Conservation (phyloP, 805 yeast genomes). For the Spathaspora sp. region DNA sequence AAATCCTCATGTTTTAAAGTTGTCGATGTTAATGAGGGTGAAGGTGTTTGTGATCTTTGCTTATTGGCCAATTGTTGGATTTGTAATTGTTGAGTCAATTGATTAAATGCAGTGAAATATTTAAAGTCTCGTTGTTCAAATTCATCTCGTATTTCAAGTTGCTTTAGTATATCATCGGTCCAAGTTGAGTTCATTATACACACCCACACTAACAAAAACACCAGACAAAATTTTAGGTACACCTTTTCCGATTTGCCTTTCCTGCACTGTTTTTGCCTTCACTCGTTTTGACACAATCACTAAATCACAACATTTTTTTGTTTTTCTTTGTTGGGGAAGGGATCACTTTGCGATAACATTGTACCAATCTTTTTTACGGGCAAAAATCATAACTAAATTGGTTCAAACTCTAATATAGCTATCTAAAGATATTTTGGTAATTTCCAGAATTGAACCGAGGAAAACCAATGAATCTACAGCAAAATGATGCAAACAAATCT, state of each 20-base stretch:
- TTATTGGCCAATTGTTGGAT: not conserved
- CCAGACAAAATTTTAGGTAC: too few relatives aligned
- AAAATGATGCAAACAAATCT: not conserved
- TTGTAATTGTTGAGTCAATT: slow-evolving; percentile 17
- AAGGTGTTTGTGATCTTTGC: not conserved
- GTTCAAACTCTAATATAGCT: not conserved
- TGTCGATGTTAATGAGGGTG: not conserved
- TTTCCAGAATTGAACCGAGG: not conserved
- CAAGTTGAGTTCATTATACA: slow-evolving; percentile 9
- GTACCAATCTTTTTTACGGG: not conserved
- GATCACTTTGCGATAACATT: not conserved
- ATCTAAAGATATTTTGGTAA: too few relatives aligned
- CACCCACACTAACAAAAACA: not conserved
- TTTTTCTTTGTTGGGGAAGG: not conserved
- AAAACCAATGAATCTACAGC: not conserved
- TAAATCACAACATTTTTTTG: not conserved
- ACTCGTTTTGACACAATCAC: not conserved
- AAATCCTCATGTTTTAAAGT: not conserved
- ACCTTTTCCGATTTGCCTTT: not conserved
- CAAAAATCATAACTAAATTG: not conserved
- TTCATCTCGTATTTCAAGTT: slow-evolving; percentile 26
- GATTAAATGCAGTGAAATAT: slow-evolving; percentile 31
- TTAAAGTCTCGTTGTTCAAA: slow-evolving; percentile 27
- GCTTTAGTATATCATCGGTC: slow-evolving; percentile 21
- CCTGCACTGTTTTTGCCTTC: too few relatives aligned